Evolutionary conservation across 2,329 filamentous ascomycete genomes (phyloP).

Genomic region (Pseudogymnoascus sp.): DNA sequence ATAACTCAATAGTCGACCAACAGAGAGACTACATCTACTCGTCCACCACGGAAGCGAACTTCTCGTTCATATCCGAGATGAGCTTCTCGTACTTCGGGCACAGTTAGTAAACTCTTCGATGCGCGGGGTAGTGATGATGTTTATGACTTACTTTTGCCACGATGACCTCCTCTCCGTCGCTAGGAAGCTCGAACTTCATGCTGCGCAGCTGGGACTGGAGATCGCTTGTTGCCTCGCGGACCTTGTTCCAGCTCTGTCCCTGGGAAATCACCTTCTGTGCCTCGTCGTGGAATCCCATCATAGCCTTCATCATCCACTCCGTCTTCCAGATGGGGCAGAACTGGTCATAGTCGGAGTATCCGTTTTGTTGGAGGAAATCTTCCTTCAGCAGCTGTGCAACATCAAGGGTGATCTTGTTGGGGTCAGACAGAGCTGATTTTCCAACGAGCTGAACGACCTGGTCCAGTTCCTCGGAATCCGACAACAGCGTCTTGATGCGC

Average conservation of each 20-base stretch:
- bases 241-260: conserved; percentile 85
- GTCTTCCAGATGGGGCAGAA: conserved; percentile 99
- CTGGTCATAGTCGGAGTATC: conserved; percentile 97
- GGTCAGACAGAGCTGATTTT: conserved; percentile 90
- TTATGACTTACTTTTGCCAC: conserved; percentile 64
- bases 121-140: not conserved
- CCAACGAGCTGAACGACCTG: conserved; percentile 98
- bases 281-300: conserved; percentile 97
- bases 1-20: not conserved
- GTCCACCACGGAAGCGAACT: conserved; percentile 92
- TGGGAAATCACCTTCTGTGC: conserved; percentile 89
- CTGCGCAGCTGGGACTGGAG: conserved; percentile 76
- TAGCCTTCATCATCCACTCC: conserved; percentile 99
- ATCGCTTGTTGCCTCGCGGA: conserved; percentile 81
- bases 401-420: conserved; percentile 97
- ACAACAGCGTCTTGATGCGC: conserved; percentile 85
- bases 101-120: conserved; percentile 32
- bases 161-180: conserved; percentile 72
- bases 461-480: conserved; percentile 93
- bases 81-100: conserved; percentile 73
- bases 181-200: conserved; percentile 95
- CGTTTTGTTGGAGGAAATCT: conserved; percentile 98
- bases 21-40: conserved; percentile 50
- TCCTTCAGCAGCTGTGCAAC: conserved; percentile 90
- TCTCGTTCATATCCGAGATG: conserved; percentile 87